Evolutionary conservation across 2,329 filamentous ascomycete genomes (phyloP), one percentile per base, ranked within the genome.

Genomic region (Penicillium decumbens): DNA sequence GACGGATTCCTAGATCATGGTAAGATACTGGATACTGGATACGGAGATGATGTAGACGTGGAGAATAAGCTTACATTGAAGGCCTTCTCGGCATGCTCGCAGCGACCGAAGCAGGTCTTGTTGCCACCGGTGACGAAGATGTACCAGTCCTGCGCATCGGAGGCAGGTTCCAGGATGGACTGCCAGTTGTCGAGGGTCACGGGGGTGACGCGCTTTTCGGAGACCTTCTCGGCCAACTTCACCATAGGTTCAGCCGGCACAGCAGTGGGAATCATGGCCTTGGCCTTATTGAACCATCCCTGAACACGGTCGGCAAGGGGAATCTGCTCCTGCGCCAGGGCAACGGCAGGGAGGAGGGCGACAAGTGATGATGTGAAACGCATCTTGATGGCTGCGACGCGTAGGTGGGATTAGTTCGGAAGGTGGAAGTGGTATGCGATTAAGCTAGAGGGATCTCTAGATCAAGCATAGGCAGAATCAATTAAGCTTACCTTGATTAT

Each of bases 51-150:
- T 43, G 32, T 32, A 30, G 43, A 27, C 42, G 15, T 42, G 6
- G 18, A 4, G 13, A 20, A 3, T 35, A 41, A 43, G 60, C 71
- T 62, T 65, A 76, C 74, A 55, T 76, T 74, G 67, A 73, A 77
- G 6, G 78, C 78, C 60, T 74, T 74, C 45, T 82, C 78, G 10
- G 77, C 74, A 39, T 69, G 71, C 27, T 62, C 74, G 66, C 82
- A 85, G 53, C 76, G 68, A 54, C 81, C 82, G 59, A 77, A 82
- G 71, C 82, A 85, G 32, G 80, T 83, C 67, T 78, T 79, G 71
- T 85, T 85, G 39, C 80, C 82, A 51, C 82, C 82, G 4, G 80
- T 84, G 39, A 83, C 66, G 63, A 75, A 83, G 45, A 85, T 66
- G 56, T 83, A 70, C 80, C 80, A 85, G 75, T 79, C 61, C 74